Percentiles rank a stretch among this genome's conserved stretches.
Evolutionary conservation across 176 grass and related monocot genomes (phyloP).

Genomic region (Thinopyrum elongatum): DNA sequence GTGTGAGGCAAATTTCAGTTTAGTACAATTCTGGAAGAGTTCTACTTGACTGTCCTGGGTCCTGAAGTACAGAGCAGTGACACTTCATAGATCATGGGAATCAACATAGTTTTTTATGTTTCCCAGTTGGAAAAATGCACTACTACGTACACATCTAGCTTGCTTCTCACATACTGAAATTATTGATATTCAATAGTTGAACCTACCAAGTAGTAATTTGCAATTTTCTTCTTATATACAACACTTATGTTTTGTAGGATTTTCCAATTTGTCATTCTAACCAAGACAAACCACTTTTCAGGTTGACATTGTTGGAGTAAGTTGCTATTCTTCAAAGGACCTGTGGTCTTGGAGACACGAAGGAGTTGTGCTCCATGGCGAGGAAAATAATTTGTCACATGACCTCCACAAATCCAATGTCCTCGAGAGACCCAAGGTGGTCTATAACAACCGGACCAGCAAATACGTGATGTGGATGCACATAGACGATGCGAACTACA

Average conservation of each 20-base stretch:
- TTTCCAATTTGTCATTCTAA: not conserved
- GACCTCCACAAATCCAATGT: slow-evolving; percentile 91
- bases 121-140: too few species aligned
- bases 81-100: too few species aligned
- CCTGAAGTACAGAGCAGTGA: too few species aligned
- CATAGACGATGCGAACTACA: slow-evolving; percentile 83
- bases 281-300: slow-evolving; percentile 34
- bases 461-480: slow-evolving; percentile 97
- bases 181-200: too few species aligned
- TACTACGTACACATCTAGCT: too few species aligned
- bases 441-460: slow-evolving; percentile 66
- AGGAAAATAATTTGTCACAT: slow-evolving; percentile 61
- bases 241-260: too few species aligned
- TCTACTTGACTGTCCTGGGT: not conserved
- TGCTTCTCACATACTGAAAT: too few species aligned
- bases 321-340: slow-evolving; percentile 89
- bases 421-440: slow-evolving; percentile 94
- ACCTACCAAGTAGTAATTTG: too few species aligned
- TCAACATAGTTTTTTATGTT: too few species aligned
- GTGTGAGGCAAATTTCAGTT: too few species aligned
- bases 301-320: slow-evolving; percentile 90
- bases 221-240: too few species aligned
- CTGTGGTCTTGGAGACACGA: slow-evolving; percentile 77
- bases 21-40: too few species aligned
- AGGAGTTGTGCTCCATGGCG: slow-evolving; percentile 63